Evolutionary conservation across 164 flowering plant species (phyloP), one percentile per base, ranked within the genome.

Genomic region (Cinnamomum chago): DNA sequence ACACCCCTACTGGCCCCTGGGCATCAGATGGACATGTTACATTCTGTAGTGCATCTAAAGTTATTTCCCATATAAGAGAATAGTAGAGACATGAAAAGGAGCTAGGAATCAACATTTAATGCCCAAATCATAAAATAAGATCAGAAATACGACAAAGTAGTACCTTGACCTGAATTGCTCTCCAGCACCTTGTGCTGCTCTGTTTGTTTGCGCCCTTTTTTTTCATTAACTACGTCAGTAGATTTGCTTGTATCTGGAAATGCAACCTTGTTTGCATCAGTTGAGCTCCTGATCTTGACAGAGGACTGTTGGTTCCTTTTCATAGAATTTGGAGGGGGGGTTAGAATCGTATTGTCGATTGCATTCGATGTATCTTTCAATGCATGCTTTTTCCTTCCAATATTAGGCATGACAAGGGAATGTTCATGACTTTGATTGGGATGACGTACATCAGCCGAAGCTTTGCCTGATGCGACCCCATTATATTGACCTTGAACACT

Each of bases 91-190:
- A 55, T 55, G 60, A 55, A 55, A 14, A 55, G 18, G n/a, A 17
- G 20, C 60, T 55, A 55, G 18, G 60, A 20, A 55, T 55, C 60
- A 55, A 30, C 6, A 24, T 40, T 25, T 23, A 23, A 68, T 47
- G 15, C 23, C 17, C 13, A 68, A n/a, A n/a, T 40, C 55, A 68
- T 47, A 15, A 40, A 76, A 51, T 25, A 30, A 50, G 71, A 67
- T 23, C 33, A 67, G 79, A 64, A 14, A 77, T 67, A 66, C 20
- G 50, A 64, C 64, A 72, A 79, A 67, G 35, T 51, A 70, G 67
- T 87, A 90, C 94, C 92, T 86, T 82, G 90, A 85, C 81, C 84
- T 68, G 85, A 73, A 70, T 73, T 60, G 72, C 25, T 75, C 11
- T 82, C 84, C 33, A 35, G 75, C 27, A 71, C 71, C 82, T 76